Evolutionary conservation across 441 rosid genomes (phyloP).

Genomic region (Flueggea neowawraea): DNA sequence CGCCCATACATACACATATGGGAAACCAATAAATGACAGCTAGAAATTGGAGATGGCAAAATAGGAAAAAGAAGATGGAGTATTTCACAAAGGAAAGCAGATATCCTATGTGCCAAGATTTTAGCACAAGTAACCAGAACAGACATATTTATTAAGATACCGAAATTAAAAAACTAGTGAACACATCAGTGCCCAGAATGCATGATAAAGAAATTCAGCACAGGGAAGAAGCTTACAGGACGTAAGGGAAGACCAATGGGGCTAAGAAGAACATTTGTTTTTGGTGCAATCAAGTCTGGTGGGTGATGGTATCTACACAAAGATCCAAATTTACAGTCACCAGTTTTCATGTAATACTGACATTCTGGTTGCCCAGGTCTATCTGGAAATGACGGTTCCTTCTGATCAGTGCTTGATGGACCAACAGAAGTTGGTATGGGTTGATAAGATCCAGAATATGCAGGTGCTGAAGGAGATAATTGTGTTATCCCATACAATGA

Average conservation of each 20-base stretch:
- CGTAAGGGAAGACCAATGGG: conserved; percentile 87
- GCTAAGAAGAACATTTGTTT: conserved; percentile 47
- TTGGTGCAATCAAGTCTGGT: conserved; percentile 48
- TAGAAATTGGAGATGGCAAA: not conserved
- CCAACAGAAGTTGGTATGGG: conserved; percentile 35
- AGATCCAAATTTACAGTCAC: conserved; percentile 91
- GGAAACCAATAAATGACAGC: not conserved
- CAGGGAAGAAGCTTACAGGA: conserved; percentile 52
- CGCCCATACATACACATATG: not conserved
- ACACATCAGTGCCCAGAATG: no score
- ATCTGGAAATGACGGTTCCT: conserved; percentile 68
- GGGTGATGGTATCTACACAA: conserved; percentile 96
- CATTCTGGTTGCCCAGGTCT: conserved; percentile 95
- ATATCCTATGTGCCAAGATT: no score
- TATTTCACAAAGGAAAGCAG: not conserved
- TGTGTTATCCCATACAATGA: conserved; percentile 63
- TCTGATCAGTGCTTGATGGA: conserved; percentile 52
- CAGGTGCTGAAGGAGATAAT: conserved; percentile 66
- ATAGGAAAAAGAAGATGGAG: not conserved
- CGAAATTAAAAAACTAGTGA: no score
- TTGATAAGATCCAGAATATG: conserved; percentile 63
- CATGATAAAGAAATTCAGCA: conserved; percentile 1
- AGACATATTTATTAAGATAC: no score
- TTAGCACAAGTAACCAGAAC: no score
- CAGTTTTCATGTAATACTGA: conserved; percentile 84